Evolutionary conservation across 179 eudicot genomes (phyloP), one percentile per base, ranked within the genome.

Genomic region (Monotropa hypopitys): DNA sequence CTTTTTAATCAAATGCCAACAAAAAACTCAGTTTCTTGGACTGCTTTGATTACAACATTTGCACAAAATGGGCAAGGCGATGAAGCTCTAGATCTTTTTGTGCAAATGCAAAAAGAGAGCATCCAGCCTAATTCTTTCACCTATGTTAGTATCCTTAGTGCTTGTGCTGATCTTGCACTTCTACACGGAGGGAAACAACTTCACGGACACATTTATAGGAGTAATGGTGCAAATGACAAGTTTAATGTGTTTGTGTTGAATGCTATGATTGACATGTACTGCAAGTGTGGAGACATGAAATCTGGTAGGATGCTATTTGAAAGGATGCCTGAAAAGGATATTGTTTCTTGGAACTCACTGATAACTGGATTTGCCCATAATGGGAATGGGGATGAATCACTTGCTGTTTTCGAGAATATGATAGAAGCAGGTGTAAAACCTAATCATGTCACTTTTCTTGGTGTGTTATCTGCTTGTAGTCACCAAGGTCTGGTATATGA

Each of bases 111-210:
- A 65, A 81, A 81, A 59, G 92, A 87, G 59, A 85, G 83, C 7
- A 72, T 85, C 16, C 51, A 47, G 4, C 85, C 92, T 23, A 89
- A 79, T 28, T 61, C 67, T 61, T 61, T 61, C 67, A 61, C 67
- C 11, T 61, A 28, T 61, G 67, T 61, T 30, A 80, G 81, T 33
- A 86, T 82, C 62, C 74, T 92, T 33, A 88, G 92, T 82, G 93
- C 88, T 72, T 92, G 97, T 73, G 90, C 97, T 15, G 92, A 87
- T 84, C 78, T 86, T 76, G 88, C 95, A 38, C 80, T 85, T 33
- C 43, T 75, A 8, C 88, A 81, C 59, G 86, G 79, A 78, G 97
- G 97, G 76, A 92, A 89, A 79, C 89, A 91, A 76, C 47, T 91
- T 70, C 97, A 92, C 70, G 80, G 88, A 50, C 86, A 54, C 51